Percentiles rank a stretch among this genome's conserved stretches.
These are phyloP conservation scores for Polyporus arcularius DNA, from an alignment of 768 basidiomycete species.

Conservation along the genomic window DNA sequence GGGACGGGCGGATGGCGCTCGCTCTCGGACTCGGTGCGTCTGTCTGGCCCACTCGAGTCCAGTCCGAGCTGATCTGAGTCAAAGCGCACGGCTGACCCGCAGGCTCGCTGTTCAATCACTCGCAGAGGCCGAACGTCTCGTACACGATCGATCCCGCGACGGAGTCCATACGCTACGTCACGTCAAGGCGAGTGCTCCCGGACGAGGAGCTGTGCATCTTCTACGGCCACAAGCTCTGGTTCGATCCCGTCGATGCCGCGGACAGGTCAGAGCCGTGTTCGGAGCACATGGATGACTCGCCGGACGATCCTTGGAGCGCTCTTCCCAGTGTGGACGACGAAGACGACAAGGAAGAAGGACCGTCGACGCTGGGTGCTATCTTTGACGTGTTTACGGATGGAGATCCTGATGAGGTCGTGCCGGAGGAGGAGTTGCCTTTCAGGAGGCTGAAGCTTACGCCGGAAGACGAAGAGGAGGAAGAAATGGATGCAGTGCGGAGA, in stretches of 20 bases:
- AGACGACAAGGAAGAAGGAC: constrained; percentile 14
- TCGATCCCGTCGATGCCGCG: constrained; percentile 42
- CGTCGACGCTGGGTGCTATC: background rate
- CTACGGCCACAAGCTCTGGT: constrained; percentile 72
- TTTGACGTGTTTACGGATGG: constrained; percentile 32
- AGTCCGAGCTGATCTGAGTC: background rate
- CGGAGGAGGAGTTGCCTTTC: constrained; percentile 68
- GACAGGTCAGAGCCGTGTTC: background rate
- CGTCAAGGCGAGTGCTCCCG: constrained; percentile 49
- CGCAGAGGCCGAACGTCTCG: constrained; percentile 66
- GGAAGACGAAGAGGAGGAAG: constrained; percentile 63
- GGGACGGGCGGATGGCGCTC: constrained; percentile 73
- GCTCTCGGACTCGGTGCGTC: constrained; percentile 74
- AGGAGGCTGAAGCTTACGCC: constrained; percentile 56
- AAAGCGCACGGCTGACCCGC: background rate
- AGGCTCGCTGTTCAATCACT: constrained; percentile 88
- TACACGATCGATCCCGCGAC: constrained; percentile 54
- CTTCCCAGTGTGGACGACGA: constrained; percentile 32
- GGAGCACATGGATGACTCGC: constrained; percentile 7
- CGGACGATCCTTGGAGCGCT: constrained; percentile 51
- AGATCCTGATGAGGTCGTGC: constrained; percentile 48
- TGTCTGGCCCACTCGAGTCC: background rate
- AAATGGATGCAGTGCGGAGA: constrained; percentile 55
- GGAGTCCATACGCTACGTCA: constrained; percentile 65
- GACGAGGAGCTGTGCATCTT: constrained; percentile 82